Base-by-base conservation (phyloP, 2,329 filamentous ascomycete genomes). In the Curvularia verruculosa region DNA sequence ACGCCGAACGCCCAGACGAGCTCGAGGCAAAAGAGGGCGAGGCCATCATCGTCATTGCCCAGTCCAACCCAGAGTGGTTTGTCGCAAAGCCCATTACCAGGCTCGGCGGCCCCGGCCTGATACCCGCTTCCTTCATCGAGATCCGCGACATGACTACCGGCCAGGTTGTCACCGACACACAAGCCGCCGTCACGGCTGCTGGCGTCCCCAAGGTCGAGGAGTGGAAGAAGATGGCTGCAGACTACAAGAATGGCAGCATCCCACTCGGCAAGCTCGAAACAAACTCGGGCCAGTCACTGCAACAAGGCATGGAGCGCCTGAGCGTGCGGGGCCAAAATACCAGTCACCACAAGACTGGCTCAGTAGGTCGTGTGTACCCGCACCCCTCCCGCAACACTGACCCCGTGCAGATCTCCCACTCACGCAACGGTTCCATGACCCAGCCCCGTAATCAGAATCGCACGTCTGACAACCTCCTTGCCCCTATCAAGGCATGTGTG, bases 231-330 rank as follows among this genome's bases (percentile, higher is more conserved):
- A 97, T 97, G 92, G 93, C 95, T 0, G 94, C 94, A 54, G 94
- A 97, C 63, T 99, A 99, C 80, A 99, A 99, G 82, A 97, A 98
- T 75, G 96, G 93, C 76, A 98, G 95, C 78, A 98, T 99, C 73
- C 94, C 93, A 0, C 81, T 99, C 40, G 95, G 95, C 65, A 96
- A 94, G 78, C 94, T 96, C 66, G 91, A 94, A 68, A 70, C 70
- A 31, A 77, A 77, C 58, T 76, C 75, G 28, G 70, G 70, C 82
- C 80, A 56, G 82, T 85, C 53, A 61, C 74, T 81, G 52, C 80
- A 84, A 65, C 83, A 85, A 64, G 81, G 83, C 12, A 80, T 94
- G 68, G 89, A 92, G 68, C 85, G 91, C 44, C 86, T 96, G 89
- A 96, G 91, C 69, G 74, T 96, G 58, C 68, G 66, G 56, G 75